Percentiles rank a stretch among this genome's conserved stretches.
Conservation (phyloP, 2,329 filamentous ascomycete genomes). For the Talaromyces rugulosus region DNA sequence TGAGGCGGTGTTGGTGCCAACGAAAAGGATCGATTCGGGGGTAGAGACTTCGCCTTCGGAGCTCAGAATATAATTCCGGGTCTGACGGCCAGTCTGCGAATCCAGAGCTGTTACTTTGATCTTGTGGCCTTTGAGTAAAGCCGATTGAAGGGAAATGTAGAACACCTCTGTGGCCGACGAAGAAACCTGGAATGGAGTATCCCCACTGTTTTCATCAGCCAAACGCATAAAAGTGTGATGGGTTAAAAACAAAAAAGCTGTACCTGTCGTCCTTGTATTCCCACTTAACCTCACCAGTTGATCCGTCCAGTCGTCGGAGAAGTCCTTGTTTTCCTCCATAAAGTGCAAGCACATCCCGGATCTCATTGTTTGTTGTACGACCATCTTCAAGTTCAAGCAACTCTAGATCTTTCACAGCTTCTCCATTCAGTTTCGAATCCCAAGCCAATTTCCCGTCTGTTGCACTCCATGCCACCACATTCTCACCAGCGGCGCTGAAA, state of each 20-base stretch:
- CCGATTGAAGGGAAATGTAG: slow-evolving; percentile 70
- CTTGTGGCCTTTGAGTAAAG: slow-evolving; percentile 63
- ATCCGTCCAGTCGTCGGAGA: slow-evolving; percentile 68
- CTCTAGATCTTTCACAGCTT: slow-evolving; percentile 53
- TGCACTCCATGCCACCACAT: slow-evolving; percentile 78
- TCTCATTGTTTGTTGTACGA: slow-evolving; percentile 41
- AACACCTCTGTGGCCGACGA: slow-evolving; percentile 67
- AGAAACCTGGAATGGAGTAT: slow-evolving; percentile 71
- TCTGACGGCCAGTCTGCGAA: slow-evolving; percentile 65
- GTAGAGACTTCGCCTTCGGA: slow-evolving; percentile 66
- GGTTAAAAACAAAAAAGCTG: neutral
- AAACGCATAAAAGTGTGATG: neutral
- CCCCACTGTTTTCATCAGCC: slow-evolving; percentile 48
- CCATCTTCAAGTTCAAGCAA: slow-evolving; percentile 67
- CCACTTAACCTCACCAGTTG: slow-evolving; percentile 72
- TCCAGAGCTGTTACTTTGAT: slow-evolving; percentile 74
- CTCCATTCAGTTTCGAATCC: slow-evolving; percentile 58
- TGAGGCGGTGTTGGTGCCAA: slow-evolving; percentile 36
- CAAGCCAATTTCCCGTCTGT: slow-evolving; percentile 75
- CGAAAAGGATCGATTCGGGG: slow-evolving; percentile 36
- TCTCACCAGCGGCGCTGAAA: slow-evolving; percentile 65
- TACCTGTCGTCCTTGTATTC: slow-evolving; percentile 63
- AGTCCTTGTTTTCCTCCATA: slow-evolving; percentile 53
- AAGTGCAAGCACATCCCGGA: slow-evolving; percentile 64
- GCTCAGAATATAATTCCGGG: slow-evolving; percentile 66